Conservation (phyloP, 192 early-diverging fungal genomes). For the Radiomyces spectabilis region DNA sequence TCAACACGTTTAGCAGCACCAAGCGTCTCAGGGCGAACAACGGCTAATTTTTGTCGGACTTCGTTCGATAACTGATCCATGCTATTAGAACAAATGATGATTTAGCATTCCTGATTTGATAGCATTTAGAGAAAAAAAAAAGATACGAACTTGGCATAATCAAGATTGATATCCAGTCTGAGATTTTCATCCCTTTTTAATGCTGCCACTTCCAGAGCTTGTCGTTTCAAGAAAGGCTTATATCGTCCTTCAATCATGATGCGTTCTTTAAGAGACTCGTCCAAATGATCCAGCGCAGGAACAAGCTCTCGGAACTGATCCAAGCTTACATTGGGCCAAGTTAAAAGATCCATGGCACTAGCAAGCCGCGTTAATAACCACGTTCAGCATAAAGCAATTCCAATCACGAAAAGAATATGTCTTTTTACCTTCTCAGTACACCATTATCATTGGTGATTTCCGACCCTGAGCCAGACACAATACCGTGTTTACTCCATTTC, state of each 20-base stretch:
- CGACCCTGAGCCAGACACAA: constrained; percentile 3
- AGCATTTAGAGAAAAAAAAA: neutral
- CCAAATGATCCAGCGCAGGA: constrained; percentile 44
- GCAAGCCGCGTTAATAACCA: too few relatives aligned
- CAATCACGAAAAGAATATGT: too few relatives aligned
- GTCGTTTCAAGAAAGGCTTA: constrained; percentile 56
- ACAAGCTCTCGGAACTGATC: constrained; percentile 42
- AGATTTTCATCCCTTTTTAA: constrained; percentile 64
- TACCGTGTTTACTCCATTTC: constrained; percentile 42
- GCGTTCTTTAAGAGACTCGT: constrained; percentile 41
- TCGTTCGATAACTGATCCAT: constrained; percentile 50
- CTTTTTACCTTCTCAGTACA: constrained; percentile 13
- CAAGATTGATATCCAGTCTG: constrained; percentile 51
- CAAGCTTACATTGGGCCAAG: constrained; percentile 35
- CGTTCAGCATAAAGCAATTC: too few relatives aligned
- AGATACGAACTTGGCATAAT: constrained; percentile 47
- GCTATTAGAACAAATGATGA: constrained; percentile 13
- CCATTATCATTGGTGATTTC: constrained; percentile 10
- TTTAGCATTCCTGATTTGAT: neutral
- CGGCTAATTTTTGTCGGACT: constrained; percentile 42
- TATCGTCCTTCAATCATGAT: constrained; percentile 62
- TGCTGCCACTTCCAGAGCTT: constrained; percentile 49
- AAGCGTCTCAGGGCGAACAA: constrained; percentile 44
- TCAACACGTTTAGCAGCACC: constrained; percentile 74
- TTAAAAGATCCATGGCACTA: constrained; percentile 46